Evolutionary conservation across 139 green algal genomes (phyloP).

Genomic region (Raphidocelis subcapitata): DNA sequence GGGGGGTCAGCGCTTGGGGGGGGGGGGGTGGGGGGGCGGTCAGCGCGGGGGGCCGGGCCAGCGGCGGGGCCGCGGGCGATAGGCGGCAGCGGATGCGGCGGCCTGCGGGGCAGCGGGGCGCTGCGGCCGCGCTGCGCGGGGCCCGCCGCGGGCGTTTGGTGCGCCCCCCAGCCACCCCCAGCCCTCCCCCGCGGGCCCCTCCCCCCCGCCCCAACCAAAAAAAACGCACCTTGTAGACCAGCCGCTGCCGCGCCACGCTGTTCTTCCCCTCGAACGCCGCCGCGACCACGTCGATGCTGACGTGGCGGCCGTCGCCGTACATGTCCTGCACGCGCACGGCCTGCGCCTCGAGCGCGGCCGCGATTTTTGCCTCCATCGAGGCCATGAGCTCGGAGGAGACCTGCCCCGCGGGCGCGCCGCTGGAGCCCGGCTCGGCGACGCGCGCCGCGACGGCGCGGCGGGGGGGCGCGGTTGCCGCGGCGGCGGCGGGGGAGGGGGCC

Average conservation of each 20-base stretch:
- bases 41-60: no score
- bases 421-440: neutral
- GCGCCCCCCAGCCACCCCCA: no score
- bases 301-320: conserved; percentile 78
- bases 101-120: no score
- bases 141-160: no score
- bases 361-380: conserved; percentile 23
- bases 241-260: conserved; percentile 71
- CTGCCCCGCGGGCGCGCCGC: conserved; percentile 32
- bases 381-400: conserved; percentile 54
- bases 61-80: no score
- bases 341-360: conserved; percentile 49
- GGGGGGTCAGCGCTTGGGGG: neutral
- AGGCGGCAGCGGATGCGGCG: no score
- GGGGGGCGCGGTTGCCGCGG: no score
- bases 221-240: conserved; percentile 85
- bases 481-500: conserved; percentile 1
- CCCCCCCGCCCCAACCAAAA: neutral
- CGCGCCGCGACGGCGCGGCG: no score
- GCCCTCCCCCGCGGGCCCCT: no score
- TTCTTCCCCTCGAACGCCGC: conserved; percentile 75
- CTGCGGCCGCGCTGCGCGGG: no score
- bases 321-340: conserved; percentile 64
- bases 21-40: no score
- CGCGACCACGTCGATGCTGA: conserved; percentile 77